Base-by-base conservation (phyloP, 352 stramenopile genomes). In the Thraustochytrium striatum region DNA sequence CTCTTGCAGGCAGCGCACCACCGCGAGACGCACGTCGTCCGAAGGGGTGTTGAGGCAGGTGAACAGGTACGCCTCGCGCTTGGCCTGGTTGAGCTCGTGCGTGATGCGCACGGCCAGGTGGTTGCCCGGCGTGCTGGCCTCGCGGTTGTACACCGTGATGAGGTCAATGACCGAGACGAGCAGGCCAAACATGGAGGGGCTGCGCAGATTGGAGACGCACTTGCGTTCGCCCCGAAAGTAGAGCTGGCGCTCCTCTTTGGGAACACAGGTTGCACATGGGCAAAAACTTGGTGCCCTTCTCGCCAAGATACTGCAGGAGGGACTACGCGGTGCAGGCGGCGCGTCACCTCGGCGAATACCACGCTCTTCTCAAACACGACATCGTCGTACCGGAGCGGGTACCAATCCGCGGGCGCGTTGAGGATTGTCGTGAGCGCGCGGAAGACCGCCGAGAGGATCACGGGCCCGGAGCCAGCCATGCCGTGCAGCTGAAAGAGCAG, bases 211-310 rank as follows among this genome's bases (percentile, higher is more conserved):
- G 50, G 41, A 39, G 1, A 75, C 11, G 16, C n/a, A 58, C 21
- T 30, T 72, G n/a, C 43, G 25, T 32, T 75, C 41, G 16, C 52
- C 25, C n/a, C 65, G 65, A 43, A 75, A 75, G 30, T 75, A 43
- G 5, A 75, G 13, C 41, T 72, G 47, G 16, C 47, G 33, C 30
- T 75, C 65, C 16, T 58, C 52, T 8, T 50, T 61, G 9, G 65
- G 65, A 3, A 43, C 65, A 13, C n/a, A 72, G 65, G n/a, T 72
- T 72, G 50, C 65, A 75, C 65, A 75, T 75, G 11, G 11, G 62
- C 9, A 57, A 38, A 32, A 73, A 73, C 41, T 61, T 73, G 62
- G 33, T 32, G 19, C 62, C 62, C 44, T 72, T 73, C 41, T 73
- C 62, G 38, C 62, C 62, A 19, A 73, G 38, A 35, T 73, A 73